Conservation (phyloP, 2,329 filamentous ascomycete genomes). For the Cercospora canescens region DNA sequence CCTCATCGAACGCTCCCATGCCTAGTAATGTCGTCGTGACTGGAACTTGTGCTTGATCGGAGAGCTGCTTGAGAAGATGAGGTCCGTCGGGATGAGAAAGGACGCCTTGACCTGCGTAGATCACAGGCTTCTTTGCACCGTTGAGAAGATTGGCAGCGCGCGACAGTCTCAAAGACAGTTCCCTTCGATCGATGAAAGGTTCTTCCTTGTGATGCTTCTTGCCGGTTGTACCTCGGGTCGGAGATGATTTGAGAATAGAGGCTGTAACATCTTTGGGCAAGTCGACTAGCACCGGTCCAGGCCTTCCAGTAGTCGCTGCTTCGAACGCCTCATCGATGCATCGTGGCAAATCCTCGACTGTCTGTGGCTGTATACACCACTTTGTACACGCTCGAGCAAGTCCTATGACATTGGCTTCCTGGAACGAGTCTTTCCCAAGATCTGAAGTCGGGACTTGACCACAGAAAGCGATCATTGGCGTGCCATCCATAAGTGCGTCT, state of each 20-base stretch:
- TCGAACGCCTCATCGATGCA: not conserved
- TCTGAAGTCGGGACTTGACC: constrained; percentile 86
- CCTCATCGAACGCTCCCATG: not conserved
- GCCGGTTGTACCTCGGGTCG: not conserved
- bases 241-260: not conserved
- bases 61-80: not conserved
- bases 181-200: not conserved
- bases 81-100: not conserved
- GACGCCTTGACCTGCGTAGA: not conserved
- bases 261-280: not conserved
- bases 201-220: not conserved
- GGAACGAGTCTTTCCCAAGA: constrained; percentile 93
- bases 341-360: not conserved
- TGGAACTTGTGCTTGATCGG: not conserved
- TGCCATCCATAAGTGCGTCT: constrained; percentile 90
- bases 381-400: constrained; percentile 52
- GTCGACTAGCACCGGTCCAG: not conserved
- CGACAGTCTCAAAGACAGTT: not conserved
- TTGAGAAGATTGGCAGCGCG: not conserved
- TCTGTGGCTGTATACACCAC: not conserved
- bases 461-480: constrained; percentile 89
- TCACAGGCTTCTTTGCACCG: not conserved
- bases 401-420: constrained; percentile 90
- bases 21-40: not conserved
- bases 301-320: not conserved